phyloP scores from a whole-genome alignment of 805 yeast species.

The Yarrowia yakushimensis region DNA sequence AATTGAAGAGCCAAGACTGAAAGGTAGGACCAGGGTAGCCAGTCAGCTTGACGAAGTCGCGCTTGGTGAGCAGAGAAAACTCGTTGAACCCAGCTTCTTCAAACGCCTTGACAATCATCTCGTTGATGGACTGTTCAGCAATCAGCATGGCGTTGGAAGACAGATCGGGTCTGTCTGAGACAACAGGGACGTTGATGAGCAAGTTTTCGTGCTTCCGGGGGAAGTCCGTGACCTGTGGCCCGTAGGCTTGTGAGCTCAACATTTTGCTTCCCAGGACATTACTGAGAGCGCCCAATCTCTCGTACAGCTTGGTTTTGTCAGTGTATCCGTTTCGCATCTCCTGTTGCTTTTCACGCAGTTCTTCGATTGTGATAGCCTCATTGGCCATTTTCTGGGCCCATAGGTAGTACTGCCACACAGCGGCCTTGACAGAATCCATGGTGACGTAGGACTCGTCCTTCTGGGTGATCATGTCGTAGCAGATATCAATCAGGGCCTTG shows the following conservation, averaged over 20 bases:
- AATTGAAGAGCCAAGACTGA: conserved; percentile 17
- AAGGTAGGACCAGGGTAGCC: background rate
- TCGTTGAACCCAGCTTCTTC: conserved; percentile 16
- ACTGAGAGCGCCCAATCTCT: conserved; percentile 9
- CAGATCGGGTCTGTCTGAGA: background rate
- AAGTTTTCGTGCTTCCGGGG: conserved; percentile 12
- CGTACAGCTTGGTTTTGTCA: background rate
- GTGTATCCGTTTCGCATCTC: conserved; percentile 16
- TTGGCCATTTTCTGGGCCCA: conserved; percentile 24
- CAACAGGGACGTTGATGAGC: conserved; percentile 12
- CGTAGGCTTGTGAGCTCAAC: background rate
- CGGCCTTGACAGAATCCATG: conserved; percentile 18
- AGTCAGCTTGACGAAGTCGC: conserved; percentile 2
- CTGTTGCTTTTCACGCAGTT: background rate
- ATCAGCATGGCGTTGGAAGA: conserved; percentile 4
- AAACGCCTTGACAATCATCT: conserved; percentile 5
- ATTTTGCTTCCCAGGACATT: background rate
- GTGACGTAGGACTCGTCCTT: conserved; percentile 18
- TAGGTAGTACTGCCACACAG: conserved; percentile 13
- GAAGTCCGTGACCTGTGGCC: background rate
- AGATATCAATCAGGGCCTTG: background rate
- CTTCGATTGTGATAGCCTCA: conserved; percentile 17
- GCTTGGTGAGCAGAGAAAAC: background rate
- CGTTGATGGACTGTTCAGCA: conserved; percentile 21
- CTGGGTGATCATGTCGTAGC: conserved; percentile 19